Percentiles rank a stretch among this genome's conserved stretches.
These are phyloP conservation scores for Fusarium nanum DNA, from an alignment of 2,329 filamentous ascomycete genomes.

Conservation along the genomic window DNA sequence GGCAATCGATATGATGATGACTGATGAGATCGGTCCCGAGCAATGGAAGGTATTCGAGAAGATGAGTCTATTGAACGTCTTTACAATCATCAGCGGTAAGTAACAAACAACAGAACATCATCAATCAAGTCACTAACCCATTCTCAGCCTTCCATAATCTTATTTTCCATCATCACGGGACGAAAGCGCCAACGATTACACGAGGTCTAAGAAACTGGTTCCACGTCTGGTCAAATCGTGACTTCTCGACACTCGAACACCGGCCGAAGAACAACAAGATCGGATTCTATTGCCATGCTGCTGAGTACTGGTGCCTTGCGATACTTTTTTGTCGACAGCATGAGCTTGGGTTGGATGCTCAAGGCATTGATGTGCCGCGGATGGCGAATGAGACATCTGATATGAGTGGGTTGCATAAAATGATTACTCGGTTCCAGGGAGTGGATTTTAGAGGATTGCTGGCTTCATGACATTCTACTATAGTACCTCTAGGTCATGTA, in stretches of 20 bases:
- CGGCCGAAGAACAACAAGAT: neutral
- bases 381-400: neutral
- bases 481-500: accelerated
- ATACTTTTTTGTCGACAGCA: neutral
- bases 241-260: neutral
- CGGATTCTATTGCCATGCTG: slow-evolving; percentile 8
- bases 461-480: no score
- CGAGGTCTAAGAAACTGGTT: slow-evolving; percentile 20
- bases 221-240: neutral
- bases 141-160: slow-evolving; percentile 29
- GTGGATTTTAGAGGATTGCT: neutral
- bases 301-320: slow-evolving; percentile 14
- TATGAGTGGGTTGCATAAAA: neutral
- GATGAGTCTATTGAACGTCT: slow-evolving; percentile 14
- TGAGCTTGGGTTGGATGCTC: neutral
- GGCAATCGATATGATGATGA: neutral
- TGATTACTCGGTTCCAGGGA: neutral
- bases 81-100: slow-evolving; percentile 27
- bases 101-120: accelerated
- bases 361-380: neutral
- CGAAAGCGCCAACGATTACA: neutral
- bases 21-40: neutral
- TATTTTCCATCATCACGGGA: slow-evolving; percentile 21
- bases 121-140: neutral
- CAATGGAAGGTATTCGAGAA: slow-evolving; percentile 9